Percentiles rank a stretch among this genome's conserved stretches.
Evolutionary conservation across 2,329 filamentous ascomycete species (phyloP).

Genomic region (Cladosporium sp.): DNA sequence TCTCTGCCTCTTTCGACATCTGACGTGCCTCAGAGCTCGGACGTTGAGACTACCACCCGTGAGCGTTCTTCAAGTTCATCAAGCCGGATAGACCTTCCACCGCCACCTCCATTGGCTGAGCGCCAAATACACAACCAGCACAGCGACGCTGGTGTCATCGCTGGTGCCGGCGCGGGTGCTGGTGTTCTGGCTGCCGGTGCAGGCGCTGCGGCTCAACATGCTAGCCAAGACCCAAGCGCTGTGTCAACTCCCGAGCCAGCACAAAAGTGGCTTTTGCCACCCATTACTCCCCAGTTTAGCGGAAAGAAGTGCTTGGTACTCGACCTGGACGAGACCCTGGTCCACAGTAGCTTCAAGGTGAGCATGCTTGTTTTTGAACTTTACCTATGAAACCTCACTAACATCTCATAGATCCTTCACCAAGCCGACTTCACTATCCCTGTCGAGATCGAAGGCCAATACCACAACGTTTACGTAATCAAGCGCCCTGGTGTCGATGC

Average conservation of each 20-base stretch:
- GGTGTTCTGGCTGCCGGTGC: constrained; percentile 13
- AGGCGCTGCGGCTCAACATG: constrained; percentile 10
- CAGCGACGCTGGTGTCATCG: constrained; percentile 26
- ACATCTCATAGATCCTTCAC: constrained; percentile 74
- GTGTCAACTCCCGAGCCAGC: constrained; percentile 49
- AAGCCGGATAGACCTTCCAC: constrained; percentile 45
- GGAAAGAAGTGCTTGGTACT: constrained; percentile 93
- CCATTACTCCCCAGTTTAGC: constrained; percentile 74
- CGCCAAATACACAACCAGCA: constrained; percentile 38
- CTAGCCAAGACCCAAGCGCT: constrained; percentile 36
- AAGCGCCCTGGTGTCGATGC: constrained; percentile 98
- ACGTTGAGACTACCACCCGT: constrained; percentile 12
- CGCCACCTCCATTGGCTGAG: constrained; percentile 56
- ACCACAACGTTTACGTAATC: constrained; percentile 99
- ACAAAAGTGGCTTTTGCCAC: constrained; percentile 76
- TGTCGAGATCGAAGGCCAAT: constrained; percentile 97
- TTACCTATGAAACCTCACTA: neutral
- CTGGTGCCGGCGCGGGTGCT: constrained; percentile 5
- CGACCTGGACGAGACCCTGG: constrained; percentile 93
- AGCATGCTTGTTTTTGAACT: constrained; percentile 26
- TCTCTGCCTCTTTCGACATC: constrained; percentile 50
- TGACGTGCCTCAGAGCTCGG: constrained; percentile 32
- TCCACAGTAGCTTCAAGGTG: constrained; percentile 99
- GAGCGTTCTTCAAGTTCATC: constrained; percentile 32
- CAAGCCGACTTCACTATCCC: constrained; percentile 99